Evolutionary conservation across 345 rosid genomes (phyloP).

Genomic region (Odontarrhena argentea): DNA sequence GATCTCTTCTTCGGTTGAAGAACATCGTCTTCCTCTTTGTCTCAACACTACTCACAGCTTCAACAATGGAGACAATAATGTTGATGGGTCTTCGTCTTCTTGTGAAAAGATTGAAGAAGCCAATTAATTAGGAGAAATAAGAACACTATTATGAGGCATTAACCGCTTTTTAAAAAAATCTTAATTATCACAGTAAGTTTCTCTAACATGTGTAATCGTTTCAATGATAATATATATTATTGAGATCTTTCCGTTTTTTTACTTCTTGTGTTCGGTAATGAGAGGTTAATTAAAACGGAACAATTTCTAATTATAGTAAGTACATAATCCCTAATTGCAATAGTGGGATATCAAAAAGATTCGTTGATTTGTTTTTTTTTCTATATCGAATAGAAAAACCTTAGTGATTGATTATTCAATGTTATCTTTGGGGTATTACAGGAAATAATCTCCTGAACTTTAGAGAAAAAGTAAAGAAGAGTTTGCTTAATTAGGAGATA

Average conservation of each 20-base stretch:
- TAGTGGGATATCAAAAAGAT: conserved; percentile 25
- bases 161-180: conserved; percentile 15
- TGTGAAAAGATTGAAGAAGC: conserved; percentile 6
- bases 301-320: conserved; percentile 26
- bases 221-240: conserved; percentile 15
- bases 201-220: conserved; percentile 38
- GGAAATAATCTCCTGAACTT: conserved; percentile 39
- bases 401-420: background rate
- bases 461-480: conserved; percentile 3
- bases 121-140: conserved; percentile 5
- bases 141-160: conserved; percentile 27
- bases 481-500: conserved; percentile 26
- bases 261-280: background rate
- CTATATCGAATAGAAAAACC: background rate
- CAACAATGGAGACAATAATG: conserved; percentile 25
- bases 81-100: conserved; percentile 39
- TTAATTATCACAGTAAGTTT: conserved; percentile 6
- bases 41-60: conserved; percentile 26
- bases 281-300: background rate
- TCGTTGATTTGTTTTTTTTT: conserved; percentile 20
- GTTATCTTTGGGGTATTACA: conserved; percentile 33
- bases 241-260: background rate
- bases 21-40: conserved; percentile 25
- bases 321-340: conserved; percentile 6
- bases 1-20: conserved; percentile 16